Evolutionary conservation across 129 eudicot genomes (phyloP).

Genomic region (Sambucus nigra): DNA sequence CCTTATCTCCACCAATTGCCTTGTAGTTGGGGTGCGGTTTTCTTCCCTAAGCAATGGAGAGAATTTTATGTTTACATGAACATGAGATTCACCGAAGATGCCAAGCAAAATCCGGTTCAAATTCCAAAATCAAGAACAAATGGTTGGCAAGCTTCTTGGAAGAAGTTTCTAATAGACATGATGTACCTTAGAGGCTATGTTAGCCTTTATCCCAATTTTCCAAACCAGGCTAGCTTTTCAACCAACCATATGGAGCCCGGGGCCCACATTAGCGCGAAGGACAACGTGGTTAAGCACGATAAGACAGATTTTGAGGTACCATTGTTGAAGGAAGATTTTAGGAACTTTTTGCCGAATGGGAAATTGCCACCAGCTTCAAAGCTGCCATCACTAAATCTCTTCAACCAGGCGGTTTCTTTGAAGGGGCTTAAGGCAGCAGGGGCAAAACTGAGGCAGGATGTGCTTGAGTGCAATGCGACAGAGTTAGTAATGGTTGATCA

Average conservation of each 20-base stretch:
- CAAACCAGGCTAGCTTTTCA: slow-evolving; percentile 84
- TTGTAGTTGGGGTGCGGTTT: slow-evolving; percentile 97
- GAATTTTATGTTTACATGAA: slow-evolving; percentile 98
- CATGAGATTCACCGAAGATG: slow-evolving; percentile 82
- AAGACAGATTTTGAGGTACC: slow-evolving; percentile 94
- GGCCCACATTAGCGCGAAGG: slow-evolving; percentile 84
- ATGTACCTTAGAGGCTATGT: slow-evolving; percentile 96
- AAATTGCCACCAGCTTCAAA: slow-evolving; percentile 87
- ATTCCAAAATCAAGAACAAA: slow-evolving; percentile 89
- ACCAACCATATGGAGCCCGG: slow-evolving; percentile 99
- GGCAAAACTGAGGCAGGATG: slow-evolving; percentile 83
- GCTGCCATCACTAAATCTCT: slow-evolving; percentile 74
- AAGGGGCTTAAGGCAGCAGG: slow-evolving; percentile 95
- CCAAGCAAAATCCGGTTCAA: slow-evolving; percentile 85
- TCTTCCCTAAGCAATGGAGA: slow-evolving; percentile 93
- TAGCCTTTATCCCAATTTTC: slow-evolving; percentile 79
- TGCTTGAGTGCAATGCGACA: slow-evolving; percentile 51
- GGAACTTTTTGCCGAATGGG: slow-evolving; percentile 57
- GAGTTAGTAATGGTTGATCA: slow-evolving; percentile 62
- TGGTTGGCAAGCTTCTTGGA: slow-evolving; percentile 99
- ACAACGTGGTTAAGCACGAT: slow-evolving; percentile 70
- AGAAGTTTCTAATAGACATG: slow-evolving; percentile 89
- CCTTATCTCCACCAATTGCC: slow-evolving; percentile 94
- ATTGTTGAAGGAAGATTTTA: slow-evolving; percentile 66
- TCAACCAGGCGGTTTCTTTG: slow-evolving; percentile 71